Evolutionary conservation across 2,329 filamentous ascomycete genomes (phyloP).

Genomic region (Orbilia blumenaviensis): DNA sequence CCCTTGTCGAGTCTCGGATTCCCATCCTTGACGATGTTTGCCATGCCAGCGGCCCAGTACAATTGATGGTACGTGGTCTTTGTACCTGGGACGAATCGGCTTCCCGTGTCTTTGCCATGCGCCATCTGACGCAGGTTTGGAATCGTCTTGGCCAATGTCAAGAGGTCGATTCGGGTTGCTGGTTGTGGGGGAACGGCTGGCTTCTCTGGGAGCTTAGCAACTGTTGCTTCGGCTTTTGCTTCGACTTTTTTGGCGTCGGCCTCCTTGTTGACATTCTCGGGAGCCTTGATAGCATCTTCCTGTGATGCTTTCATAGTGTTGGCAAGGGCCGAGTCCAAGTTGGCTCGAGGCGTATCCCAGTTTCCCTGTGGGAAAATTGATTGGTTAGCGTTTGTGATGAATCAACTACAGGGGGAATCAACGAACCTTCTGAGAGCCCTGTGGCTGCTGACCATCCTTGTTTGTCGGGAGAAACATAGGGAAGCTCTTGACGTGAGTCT

Average conservation of each 20-base stretch:
- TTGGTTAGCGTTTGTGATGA: not conserved
- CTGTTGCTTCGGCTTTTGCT: not conserved
- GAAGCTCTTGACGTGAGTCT: conserved; percentile 43
- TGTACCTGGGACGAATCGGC: conserved; percentile 9
- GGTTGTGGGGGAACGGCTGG: not conserved
- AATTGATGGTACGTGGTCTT: conserved; percentile 6
- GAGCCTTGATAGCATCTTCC: not conserved
- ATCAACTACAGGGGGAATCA: not conserved
- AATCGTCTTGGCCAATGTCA: not conserved
- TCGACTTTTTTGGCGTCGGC: not conserved
- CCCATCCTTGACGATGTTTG: not conserved
- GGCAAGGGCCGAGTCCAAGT: not conserved
- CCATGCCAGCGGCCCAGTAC: not conserved
- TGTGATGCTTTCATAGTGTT: not conserved
- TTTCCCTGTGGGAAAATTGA: not conserved
- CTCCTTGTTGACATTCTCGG: not conserved
- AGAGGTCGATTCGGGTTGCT: not conserved
- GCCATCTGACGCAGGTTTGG: not conserved
- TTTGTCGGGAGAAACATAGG: conserved; percentile 46
- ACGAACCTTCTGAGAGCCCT: conserved; percentile 30
- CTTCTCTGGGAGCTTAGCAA: not conserved
- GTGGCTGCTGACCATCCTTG: conserved; percentile 25
- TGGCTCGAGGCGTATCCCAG: conserved; percentile 20
- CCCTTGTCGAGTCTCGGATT: conserved; percentile 1
- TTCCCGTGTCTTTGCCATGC: not conserved